phyloP scores from a whole-genome alignment of 2,329 filamentous ascomycete species.

The Claviceps monticola region DNA sequence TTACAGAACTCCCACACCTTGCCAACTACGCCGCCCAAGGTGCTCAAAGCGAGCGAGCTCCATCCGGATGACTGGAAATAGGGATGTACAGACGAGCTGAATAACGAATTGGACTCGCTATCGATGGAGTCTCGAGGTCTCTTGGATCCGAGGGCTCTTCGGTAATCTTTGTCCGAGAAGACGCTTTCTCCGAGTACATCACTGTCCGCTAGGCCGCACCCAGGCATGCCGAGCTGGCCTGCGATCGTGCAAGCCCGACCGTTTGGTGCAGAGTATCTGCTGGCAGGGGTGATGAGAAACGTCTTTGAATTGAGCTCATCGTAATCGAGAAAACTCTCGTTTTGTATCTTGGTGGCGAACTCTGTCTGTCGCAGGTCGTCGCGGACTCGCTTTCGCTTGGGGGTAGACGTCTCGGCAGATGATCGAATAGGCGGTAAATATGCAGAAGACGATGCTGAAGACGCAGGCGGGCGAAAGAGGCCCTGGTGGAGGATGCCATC shows the following conservation, averaged over 20 bases:
- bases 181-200: conserved; percentile 36
- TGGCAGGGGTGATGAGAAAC: conserved; percentile 3
- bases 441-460: conserved; percentile 25
- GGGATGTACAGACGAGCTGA: conserved; percentile 17
- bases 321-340: neutral
- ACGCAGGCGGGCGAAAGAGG: conserved; percentile 32
- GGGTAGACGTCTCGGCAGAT: conserved; percentile 11
- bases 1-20: conserved; percentile 80
- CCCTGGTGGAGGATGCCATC: conserved; percentile 27
- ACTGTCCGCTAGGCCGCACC: conserved; percentile 16
- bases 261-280: conserved; percentile 1
- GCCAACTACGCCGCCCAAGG: conserved; percentile 55
- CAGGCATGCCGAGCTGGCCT: conserved; percentile 38
- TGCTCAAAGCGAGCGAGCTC: conserved; percentile 44
- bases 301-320: neutral
- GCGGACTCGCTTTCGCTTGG: conserved; percentile 33
- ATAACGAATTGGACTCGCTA: conserved; percentile 19
- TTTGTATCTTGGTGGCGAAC: neutral
- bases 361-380: conserved; percentile 10
- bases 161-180: conserved; percentile 43
- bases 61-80: conserved; percentile 27
- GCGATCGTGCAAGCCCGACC: conserved; percentile 31
- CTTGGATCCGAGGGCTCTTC: conserved; percentile 37
- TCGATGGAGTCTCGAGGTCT: conserved; percentile 24
- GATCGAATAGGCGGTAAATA: conserved; percentile 20